Base-by-base conservation (phyloP, 2,329 filamentous ascomycete genomes). In the Fonsecaea pedrosoi region DNA sequence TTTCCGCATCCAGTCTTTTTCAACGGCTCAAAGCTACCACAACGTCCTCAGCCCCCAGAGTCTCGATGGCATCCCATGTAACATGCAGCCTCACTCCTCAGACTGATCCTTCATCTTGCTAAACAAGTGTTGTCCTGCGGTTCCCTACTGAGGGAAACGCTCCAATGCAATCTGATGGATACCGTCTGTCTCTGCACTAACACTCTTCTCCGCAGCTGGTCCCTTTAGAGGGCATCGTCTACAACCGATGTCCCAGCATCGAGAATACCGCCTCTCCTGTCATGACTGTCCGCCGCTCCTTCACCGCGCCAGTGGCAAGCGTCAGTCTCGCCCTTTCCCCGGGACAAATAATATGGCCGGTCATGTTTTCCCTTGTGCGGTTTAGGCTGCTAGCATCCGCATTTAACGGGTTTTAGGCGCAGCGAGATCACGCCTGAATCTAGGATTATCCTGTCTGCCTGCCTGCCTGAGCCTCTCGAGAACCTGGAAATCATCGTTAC, bases 301-400 rank as follows among this genome's bases (percentile, higher is more conserved):
- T 50, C 59, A 48, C 59, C 59, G 42, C 59, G 30, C 59, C 45
- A 38, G 59, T 61, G 59, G 59, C 59, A 34, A 18, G 10, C 18
- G 35, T 21, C 32, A 15, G 45, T 53, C n/a, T 61, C 32, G 59
- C 59, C 59, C 45, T 50, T 40, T 50, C 25, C 48, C 37, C 45
- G 34, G 35, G 32, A 56, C 34, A 56, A 62, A 62, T 55, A 56
- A 35, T 55, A 62, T 45, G 18, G 48, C 60, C 60, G 60, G 50
- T 18, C 4, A 62, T 45, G 25, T 48, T 62, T 56, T 48, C 25
- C 60, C 50, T 56, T 35, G 25, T 40, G 59, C 13, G 59, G 45
- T 40, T 38, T 25, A 35, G 21, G 18, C 35, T 13, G 12, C 4
- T 21, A 18, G 59, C 21, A 38, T 25, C 50, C 34, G 21, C 42